Base-by-base conservation (phyloP, 2,329 filamentous ascomycete species). In the Cytospora paraplurivora region DNA sequence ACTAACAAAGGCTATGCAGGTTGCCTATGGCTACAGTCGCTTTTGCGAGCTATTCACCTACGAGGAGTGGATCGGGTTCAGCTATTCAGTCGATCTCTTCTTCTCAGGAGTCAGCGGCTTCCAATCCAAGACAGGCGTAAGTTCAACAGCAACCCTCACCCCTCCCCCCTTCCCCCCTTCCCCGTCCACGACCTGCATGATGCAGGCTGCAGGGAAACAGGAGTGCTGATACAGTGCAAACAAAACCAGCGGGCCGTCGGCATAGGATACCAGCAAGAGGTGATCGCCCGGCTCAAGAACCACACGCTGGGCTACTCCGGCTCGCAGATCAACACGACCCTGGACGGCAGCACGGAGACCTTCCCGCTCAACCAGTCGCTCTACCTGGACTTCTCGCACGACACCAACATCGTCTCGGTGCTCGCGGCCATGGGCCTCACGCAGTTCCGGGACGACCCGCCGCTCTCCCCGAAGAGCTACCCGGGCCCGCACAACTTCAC, bases 301-400 rank as follows among this genome's bases (percentile, higher is more conserved):
- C 88, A 91, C 69, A 86, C 83, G 0, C 74, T 86, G 3, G 81
- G 80, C 15, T 86, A 86, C 70, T 83, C 82, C 0, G 80, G 80
- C 33, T 85, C 83, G 0, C 82, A 86, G 69, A 85, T 86, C 76
- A 91, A 92, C 72, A 79, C 83, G n/a, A 91, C 89, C 0, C 82
- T 91, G 35, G 88, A 91, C 76, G 85, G 81, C 71, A 90, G 82
- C 73, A 81, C 81, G 0, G 78, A 78, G 41, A 93, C 89, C 0
- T 93, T 93, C 72, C 90, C 90, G 0, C 76, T 90, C 4, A 85
- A 92, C 71, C 91, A 93, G 72, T 83, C 79, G 27, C 79, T 93
- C 17, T 92, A 92, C 73, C 84, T 93, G 56, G 90, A 93, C 77
- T 93, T 93, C 73, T 88, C 85, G 17, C 90, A 93, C 73, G 90